Conservation (phyloP, 2,329 filamentous ascomycete species). For the Alternaria brassicicola region DNA sequence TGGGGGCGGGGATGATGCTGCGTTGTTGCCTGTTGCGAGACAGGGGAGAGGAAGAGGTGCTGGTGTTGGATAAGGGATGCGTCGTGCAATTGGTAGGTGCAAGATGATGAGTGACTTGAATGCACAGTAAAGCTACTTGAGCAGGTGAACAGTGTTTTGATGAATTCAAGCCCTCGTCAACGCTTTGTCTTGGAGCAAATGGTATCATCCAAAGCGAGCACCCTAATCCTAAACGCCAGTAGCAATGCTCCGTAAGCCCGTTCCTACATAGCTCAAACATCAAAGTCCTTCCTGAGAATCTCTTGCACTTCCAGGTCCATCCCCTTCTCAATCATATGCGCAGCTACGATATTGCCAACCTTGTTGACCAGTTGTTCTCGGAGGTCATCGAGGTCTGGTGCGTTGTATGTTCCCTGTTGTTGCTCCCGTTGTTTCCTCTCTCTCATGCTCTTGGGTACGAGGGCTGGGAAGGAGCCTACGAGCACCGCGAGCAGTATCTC, state of each 20-base stretch:
- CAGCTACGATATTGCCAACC: conserved; percentile 49
- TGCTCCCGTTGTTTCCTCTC: conserved; percentile 48
- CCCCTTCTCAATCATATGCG: conserved; percentile 39
- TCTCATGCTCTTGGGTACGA: conserved; percentile 40
- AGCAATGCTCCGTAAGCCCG: not conserved
- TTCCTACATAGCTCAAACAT: not conserved
- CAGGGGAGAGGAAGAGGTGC: not conserved
- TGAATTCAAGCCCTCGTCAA: not conserved
- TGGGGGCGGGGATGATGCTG: conserved; percentile 4
- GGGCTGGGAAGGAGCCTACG: conserved; percentile 59
- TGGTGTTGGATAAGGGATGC: not conserved
- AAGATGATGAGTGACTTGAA: not conserved
- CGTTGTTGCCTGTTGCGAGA: conserved; percentile 9
- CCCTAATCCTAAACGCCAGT: not conserved
- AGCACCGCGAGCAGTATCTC: conserved; percentile 66
- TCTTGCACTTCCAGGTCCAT: conserved; percentile 31
- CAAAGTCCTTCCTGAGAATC: conserved; percentile 11
- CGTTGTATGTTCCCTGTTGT: conserved; percentile 45
- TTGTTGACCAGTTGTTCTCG: conserved; percentile 51
- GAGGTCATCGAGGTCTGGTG: conserved; percentile 49
- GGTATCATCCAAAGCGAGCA: conserved; percentile 4
- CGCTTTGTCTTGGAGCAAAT: not conserved
- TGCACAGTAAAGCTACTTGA: not conserved
- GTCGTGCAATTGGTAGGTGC: not conserved
- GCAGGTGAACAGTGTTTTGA: not conserved